Conservation (phyloP, 148 eudicot species). For the Selenicereus undatus region DNA sequence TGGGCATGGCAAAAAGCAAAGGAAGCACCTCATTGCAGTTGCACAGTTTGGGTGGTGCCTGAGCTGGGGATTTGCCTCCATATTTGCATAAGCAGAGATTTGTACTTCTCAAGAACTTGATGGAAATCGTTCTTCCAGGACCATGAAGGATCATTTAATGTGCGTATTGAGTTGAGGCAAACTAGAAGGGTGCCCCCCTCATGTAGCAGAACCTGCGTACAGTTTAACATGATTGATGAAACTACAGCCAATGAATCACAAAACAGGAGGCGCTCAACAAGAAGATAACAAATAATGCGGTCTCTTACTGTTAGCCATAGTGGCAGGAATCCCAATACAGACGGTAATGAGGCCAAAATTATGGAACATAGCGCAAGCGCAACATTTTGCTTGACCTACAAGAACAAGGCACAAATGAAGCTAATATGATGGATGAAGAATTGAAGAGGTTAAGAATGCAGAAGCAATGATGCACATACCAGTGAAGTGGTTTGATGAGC, state of each 20-base stretch:
- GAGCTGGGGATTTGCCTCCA: constrained; percentile 22
- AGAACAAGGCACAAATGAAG: not conserved
- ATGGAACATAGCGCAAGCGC: constrained; percentile 88
- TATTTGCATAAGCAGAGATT: constrained; percentile 22
- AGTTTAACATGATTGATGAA: constrained; percentile 13
- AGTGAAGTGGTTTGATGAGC: constrained; percentile 81
- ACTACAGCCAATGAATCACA: not conserved
- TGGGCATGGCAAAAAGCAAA: not conserved
- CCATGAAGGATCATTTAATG: constrained; percentile 62
- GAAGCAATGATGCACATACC: constrained; percentile 37
- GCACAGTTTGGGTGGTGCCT: constrained; percentile 48
- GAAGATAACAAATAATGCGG: not conserved
- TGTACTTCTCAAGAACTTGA: constrained; percentile 35
- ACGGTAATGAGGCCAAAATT: constrained; percentile 83
- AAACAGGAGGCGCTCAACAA: no score
- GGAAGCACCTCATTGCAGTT: constrained; percentile 35
- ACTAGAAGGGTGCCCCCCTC: constrained; percentile 96
- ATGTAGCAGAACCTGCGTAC: constrained; percentile 79
- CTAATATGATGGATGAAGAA: not conserved
- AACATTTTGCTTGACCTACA: constrained; percentile 94
- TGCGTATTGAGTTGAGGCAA: constrained; percentile 89
- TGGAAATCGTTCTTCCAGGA: constrained; percentile 59
- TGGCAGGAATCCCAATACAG: constrained; percentile 89
- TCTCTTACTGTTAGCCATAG: constrained; percentile 87
- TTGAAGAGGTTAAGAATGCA: not conserved